Evolutionary conservation across 352 stramenopile species (phyloP), one percentile per base, ranked within the genome.

Genomic region (Ophiocytium majus): DNA sequence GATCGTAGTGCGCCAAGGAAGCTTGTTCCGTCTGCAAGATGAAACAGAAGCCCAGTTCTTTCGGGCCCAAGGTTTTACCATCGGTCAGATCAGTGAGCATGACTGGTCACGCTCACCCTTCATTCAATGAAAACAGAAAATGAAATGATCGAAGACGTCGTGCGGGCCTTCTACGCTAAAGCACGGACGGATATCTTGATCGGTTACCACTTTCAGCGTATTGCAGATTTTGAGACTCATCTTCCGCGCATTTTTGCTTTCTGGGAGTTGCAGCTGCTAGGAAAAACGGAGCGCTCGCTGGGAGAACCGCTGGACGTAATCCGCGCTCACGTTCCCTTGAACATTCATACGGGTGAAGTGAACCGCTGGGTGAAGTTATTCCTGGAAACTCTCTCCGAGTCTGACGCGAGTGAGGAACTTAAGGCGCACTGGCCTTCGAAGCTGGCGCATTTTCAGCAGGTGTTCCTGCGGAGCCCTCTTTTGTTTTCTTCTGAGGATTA

Each of bases 181-280:
- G 57, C 57, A 71, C 23, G 28, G 28, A 23, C 57, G 28, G 57
- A 71, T 71, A 71, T 71, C 57, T 28, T 71, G 19, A 71, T 71
- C 57, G 57, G 57, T 71, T 71, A 71, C 57, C 57, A 71, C 57
- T 71, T 71, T 28, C 57, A 28, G 57, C 19, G 23, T 23, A 71
- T 71, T 28, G 57, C 23, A 71, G 28, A 71, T 71, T 71, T 71
- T 71, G 57, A 71, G 28, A 28, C 23, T 23, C 57, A 71, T 28
- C 23, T 71, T 71, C 57, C 57, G 57, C 57, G 57, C 19, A 71
- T 71, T 28, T 23, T 28, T 23, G 23, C 57, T 71, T 71, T 71
- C 57, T 71, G 57, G 57, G 57, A 71, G 19, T 23, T 71, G 19
- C 57, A 71, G 57, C 57, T 71, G 23, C 28, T 71, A 28, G 57